A percentile compares a stretch with the other conserved stretches of the same genome.
Evolutionary conservation across 495 filamentous ascomycete genomes (phyloP).

Genomic region (Neurospora sublineolata): DNA sequence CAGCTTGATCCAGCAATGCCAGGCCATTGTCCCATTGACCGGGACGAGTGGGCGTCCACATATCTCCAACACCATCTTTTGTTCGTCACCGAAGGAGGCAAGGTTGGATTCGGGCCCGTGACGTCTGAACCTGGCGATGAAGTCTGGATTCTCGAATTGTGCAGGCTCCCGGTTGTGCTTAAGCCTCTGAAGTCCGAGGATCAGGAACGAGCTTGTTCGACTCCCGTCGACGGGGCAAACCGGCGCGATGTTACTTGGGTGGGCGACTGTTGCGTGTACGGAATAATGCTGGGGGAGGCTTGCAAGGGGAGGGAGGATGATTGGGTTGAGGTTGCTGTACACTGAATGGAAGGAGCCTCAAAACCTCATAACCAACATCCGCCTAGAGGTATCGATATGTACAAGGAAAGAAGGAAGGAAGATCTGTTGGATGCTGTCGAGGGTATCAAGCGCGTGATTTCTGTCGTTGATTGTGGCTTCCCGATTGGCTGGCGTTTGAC

Average conservation of each 20-base stretch:
- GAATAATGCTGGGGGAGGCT: not conserved
- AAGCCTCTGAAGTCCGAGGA: not conserved
- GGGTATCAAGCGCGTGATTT: not conserved
- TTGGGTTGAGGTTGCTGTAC: not conserved
- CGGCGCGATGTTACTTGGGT: not conserved
- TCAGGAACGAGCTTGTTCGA: not conserved
- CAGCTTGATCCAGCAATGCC: not conserved
- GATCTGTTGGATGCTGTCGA: not conserved
- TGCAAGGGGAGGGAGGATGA: not conserved
- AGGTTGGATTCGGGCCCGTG: not conserved
- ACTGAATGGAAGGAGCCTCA: not conserved
- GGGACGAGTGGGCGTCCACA: not conserved
- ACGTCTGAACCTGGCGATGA: not conserved
- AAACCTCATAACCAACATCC: no score
- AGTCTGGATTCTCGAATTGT: not conserved
- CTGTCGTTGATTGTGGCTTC: not conserved
- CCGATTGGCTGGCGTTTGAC: not conserved
- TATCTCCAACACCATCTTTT: not conserved
- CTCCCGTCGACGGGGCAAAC: not conserved
- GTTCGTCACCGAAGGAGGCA: not conserved
- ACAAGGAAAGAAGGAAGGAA: not conserved
- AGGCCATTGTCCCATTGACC: not conserved
- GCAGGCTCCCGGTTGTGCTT: not conserved
- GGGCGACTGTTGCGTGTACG: not conserved
- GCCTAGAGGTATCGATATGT: no score